phyloP scores from a whole-genome alignment of 352 stramenopile genomes.

The Blastocystis sp. region DNA sequence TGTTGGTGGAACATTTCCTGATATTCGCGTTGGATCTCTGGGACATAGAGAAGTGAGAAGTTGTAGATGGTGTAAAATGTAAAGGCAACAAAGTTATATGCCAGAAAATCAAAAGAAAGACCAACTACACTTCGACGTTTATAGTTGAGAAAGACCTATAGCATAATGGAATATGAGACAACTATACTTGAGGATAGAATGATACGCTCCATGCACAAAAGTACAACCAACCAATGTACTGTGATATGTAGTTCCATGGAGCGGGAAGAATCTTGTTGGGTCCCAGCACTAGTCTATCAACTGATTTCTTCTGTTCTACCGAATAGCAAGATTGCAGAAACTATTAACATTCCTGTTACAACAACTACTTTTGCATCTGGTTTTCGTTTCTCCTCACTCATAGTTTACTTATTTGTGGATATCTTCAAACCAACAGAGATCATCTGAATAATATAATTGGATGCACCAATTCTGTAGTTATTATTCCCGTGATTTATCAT shows the following conservation, averaged over 20 bases:
- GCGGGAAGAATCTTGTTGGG: not conserved
- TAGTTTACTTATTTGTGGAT: not conserved
- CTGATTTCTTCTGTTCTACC: not conserved
- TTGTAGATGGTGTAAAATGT: slow-evolving; percentile 69
- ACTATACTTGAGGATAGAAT: slow-evolving; percentile 67
- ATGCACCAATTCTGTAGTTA: not conserved
- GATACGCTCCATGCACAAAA: slow-evolving; percentile 68
- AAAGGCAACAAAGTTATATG: slow-evolving; percentile 67
- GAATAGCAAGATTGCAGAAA: not conserved
- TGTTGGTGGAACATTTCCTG: slow-evolving; percentile 31
- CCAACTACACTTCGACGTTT: not conserved
- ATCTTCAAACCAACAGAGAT: not conserved
- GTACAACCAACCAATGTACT: slow-evolving; percentile 73
- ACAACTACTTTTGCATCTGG: not conserved
- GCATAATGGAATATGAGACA: not conserved
- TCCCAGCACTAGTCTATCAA: not conserved
- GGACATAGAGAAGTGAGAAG: slow-evolving; percentile 45
- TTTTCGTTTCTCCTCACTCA: not conserved
- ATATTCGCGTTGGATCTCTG: slow-evolving; percentile 29
- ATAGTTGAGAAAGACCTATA: slow-evolving; percentile 66
- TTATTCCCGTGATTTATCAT: not conserved
- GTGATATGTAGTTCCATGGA: slow-evolving; percentile 80
- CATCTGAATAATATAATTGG: slow-evolving; percentile 24
- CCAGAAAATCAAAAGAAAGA: slow-evolving; percentile 59
- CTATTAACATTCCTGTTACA: not conserved